Conservation (phyloP, 805 yeast species). For the Kurtzmaniella cleridarum region DNA sequence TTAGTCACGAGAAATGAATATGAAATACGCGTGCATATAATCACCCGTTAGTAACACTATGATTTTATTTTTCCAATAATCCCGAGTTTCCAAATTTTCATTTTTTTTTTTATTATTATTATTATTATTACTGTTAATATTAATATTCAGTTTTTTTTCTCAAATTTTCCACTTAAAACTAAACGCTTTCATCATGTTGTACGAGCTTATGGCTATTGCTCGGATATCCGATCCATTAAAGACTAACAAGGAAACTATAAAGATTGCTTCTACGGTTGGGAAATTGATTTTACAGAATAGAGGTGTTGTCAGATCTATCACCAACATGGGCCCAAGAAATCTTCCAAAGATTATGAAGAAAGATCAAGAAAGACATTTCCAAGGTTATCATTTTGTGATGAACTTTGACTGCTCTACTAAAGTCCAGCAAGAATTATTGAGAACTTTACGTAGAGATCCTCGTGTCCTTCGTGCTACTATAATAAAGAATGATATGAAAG, state of each 20-base stretch:
- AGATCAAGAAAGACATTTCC: slow-evolving; percentile 84
- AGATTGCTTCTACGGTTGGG: slow-evolving; percentile 64
- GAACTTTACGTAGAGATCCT: slow-evolving; percentile 82
- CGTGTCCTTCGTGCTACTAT: slow-evolving; percentile 79
- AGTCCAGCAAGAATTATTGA: slow-evolving; percentile 78
- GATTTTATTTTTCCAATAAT: background rate
- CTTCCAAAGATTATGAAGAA: slow-evolving; percentile 79
- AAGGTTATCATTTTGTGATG: slow-evolving; percentile 84
- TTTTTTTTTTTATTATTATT: background rate
- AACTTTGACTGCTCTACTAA: slow-evolving; percentile 81
- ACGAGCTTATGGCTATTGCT: slow-evolving; percentile 86
- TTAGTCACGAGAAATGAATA: background rate
- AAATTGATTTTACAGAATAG: slow-evolving; percentile 78
- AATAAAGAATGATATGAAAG: slow-evolving; percentile 53
- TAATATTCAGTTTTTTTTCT: background rate
- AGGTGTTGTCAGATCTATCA: slow-evolving; percentile 85
- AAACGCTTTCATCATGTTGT: slow-evolving; percentile 50
- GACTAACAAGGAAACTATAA: slow-evolving; percentile 35
- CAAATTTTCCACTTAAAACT: background rate
- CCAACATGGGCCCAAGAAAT: slow-evolving; percentile 71
- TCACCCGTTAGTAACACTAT: background rate
- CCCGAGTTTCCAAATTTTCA: background rate
- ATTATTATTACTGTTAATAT: background rate
- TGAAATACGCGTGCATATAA: background rate
- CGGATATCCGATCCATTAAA: slow-evolving; percentile 61